Percentiles rank a stretch among this genome's conserved stretches.
These are phyloP conservation scores for Colletotrichum sp. DNA, from an alignment of 2,329 filamentous ascomycete genomes.

Conservation along the genomic window DNA sequence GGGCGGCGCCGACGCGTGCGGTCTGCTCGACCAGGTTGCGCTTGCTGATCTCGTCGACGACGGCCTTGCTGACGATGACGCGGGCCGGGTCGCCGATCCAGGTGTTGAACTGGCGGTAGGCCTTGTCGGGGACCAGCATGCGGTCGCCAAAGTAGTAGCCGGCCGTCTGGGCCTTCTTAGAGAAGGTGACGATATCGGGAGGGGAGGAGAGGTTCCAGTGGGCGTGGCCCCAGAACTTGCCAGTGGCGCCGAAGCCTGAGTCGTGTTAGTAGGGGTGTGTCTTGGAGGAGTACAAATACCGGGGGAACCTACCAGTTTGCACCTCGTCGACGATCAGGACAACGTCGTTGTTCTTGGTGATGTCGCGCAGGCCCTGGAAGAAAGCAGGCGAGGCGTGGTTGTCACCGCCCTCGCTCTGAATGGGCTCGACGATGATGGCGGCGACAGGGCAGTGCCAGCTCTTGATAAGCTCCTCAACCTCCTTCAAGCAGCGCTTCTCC, in stretches of 20 bases:
- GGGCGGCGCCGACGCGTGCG: conserved; percentile 69
- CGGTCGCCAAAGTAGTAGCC: conserved; percentile 83
- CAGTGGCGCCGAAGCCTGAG: conserved; percentile 77
- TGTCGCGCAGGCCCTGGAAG: conserved; percentile 76
- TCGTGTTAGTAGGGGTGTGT: background rate
- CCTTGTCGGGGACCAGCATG: conserved; percentile 78
- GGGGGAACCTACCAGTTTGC: conserved; percentile 57
- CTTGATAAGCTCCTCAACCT: conserved; percentile 75
- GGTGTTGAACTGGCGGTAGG: conserved; percentile 87
- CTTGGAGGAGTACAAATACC: background rate
- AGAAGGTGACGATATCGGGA: conserved; percentile 88
- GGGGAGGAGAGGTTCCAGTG: conserved; percentile 77
- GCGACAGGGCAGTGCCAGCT: conserved; percentile 72
- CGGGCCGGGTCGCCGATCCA: conserved; percentile 86
- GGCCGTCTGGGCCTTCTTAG: conserved; percentile 85
- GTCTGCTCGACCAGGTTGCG: conserved; percentile 71
- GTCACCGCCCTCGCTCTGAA: conserved; percentile 85
- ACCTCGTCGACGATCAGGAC: conserved; percentile 86
- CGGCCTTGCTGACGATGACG: conserved; percentile 77
- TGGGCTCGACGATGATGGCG: conserved; percentile 78
- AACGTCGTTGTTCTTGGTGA: conserved; percentile 73
- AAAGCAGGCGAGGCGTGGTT: conserved; percentile 82
- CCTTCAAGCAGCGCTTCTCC: conserved; percentile 74
- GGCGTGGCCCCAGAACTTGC: conserved; percentile 87
- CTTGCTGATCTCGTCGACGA: conserved; percentile 76